Evolutionary conservation across 768 basidiomycete genomes (phyloP), one percentile per base, ranked within the genome.

Genomic region (Asterophora lycoperdoides): DNA sequence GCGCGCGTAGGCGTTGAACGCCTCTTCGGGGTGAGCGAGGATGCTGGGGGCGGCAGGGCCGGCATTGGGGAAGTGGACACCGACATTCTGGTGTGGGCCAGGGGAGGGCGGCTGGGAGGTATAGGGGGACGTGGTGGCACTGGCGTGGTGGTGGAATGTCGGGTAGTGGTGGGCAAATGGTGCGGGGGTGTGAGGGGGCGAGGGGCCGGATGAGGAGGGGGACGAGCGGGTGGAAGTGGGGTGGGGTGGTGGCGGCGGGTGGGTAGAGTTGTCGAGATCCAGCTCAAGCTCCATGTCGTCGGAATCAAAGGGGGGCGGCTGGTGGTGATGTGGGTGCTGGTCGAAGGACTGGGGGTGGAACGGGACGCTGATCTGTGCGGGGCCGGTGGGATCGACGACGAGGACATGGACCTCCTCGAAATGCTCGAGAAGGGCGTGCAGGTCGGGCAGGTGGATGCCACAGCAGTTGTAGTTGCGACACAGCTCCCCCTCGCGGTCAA

Each of bases 401-500:
- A 89, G 77, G 63, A 94, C 87, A 63, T 95, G 93, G 40, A 83
- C 82, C 51, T 92, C 86, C 60, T 95, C 93, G 56, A 94, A 93
- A 62, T 95, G 93, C 66, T 94, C 90, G 2, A 95, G 78, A 9
- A 95, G 82, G 2, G 89, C 86, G 52, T 89, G 86, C 0, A 89
- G 76, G 58, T 89, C 86, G 28, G 77, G 58, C 5, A 89, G 73
- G 50, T 82, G 75, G 29, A 82, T 69, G 8, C 91, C 92, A 62
- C 93, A 96, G 68, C 93, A 96, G 1, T 83, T 83, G 70, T 93
- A 96, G 64, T 95, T 85, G 55, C 86, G 83, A 65, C 89, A 91
- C 14, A 88, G 69, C 54, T 91, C 89, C 53, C 83, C 85, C 59
- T 89, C 84, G 42, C 78, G 74, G 58, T 85, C 82, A 53, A 83